These are phyloP conservation scores for Pseudodiploospora longispora DNA, from an alignment of 2,329 filamentous ascomycete genomes.

Conservation along the genomic window DNA sequence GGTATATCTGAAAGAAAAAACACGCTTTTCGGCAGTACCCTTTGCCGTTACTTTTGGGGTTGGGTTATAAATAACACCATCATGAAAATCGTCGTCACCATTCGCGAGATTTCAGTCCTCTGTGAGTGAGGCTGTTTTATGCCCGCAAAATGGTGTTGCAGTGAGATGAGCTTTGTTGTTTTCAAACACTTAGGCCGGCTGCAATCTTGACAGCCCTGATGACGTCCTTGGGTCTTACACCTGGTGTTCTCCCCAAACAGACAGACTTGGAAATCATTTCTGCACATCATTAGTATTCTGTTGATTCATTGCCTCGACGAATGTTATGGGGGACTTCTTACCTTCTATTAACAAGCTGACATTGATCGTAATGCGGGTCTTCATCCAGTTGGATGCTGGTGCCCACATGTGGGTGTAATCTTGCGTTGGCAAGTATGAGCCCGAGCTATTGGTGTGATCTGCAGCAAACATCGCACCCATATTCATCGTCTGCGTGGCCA, in stretches of 20 bases:
- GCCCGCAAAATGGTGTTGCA: too few relatives aligned
- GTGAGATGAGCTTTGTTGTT: too few relatives aligned
- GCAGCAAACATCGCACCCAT: background rate
- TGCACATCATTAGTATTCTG: slow-evolving; percentile 10
- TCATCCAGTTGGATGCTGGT: slow-evolving; percentile 14
- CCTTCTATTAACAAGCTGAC: slow-evolving; percentile 26
- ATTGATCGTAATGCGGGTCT: slow-evolving; percentile 26
- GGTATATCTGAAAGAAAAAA: too few relatives aligned
- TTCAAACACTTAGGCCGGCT: slow-evolving; percentile 9
- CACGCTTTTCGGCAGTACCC: too few relatives aligned
- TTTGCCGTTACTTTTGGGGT: too few relatives aligned
- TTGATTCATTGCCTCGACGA: background rate
- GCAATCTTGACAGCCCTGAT: slow-evolving; percentile 23
- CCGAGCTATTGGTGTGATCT: background rate
- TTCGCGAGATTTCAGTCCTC: too few relatives aligned
- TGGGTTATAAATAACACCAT: too few relatives aligned
- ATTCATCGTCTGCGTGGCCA: background rate
- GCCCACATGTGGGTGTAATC: slow-evolving; percentile 5
- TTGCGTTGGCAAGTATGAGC: slow-evolving; percentile 3
- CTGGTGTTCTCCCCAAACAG: slow-evolving; percentile 32
- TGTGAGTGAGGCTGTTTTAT: too few relatives aligned
- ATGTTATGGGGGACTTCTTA: slow-evolving; percentile 12
- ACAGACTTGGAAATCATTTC: slow-evolving; percentile 28
- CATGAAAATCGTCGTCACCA: too few relatives aligned
- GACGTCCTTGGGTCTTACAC: slow-evolving; percentile 30